These are phyloP conservation scores for Exophiala viscosa DNA, from an alignment of 2,329 filamentous ascomycete species.

Conservation along the genomic window DNA sequence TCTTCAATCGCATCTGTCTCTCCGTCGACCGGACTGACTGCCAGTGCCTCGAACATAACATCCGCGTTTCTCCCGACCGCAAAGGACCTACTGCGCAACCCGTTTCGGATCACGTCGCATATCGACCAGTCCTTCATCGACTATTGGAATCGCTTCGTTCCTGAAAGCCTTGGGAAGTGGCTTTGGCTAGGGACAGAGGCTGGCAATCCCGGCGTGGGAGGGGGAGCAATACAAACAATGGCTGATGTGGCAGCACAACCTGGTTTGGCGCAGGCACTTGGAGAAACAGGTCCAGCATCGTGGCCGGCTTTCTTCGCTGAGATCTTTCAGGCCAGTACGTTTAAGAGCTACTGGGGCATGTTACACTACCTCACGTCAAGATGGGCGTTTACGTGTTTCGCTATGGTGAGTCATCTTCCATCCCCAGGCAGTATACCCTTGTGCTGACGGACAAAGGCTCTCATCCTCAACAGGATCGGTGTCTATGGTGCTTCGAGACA, in stretches of 20 bases:
- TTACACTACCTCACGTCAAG: slow-evolving; percentile 87
- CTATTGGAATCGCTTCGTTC: slow-evolving; percentile 34
- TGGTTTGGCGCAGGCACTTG: slow-evolving; percentile 33
- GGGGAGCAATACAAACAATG: slow-evolving; percentile 39
- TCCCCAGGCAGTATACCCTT: slow-evolving; percentile 25
- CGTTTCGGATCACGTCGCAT: slow-evolving; percentile 37
- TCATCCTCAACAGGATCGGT: slow-evolving; percentile 84
- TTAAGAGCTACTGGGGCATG: slow-evolving; percentile 74
- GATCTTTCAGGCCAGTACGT: slow-evolving; percentile 42
- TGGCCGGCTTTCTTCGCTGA: slow-evolving; percentile 40
- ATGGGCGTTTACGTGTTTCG: slow-evolving; percentile 86
- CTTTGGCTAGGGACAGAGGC: slow-evolving; percentile 31
- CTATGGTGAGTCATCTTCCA: slow-evolving; percentile 53
- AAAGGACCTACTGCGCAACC: slow-evolving; percentile 34
- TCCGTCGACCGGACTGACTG: slow-evolving; percentile 9
- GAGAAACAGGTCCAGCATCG: slow-evolving; percentile 33
- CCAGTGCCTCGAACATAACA: slow-evolving; percentile 16
- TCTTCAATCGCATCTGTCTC: slow-evolving; percentile 8
- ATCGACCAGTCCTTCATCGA: slow-evolving; percentile 36
- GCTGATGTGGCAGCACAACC: slow-evolving; percentile 37
- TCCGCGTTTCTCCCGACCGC: slow-evolving; percentile 30
- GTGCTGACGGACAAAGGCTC: slow-evolving; percentile 50
- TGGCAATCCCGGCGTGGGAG: slow-evolving; percentile 29
- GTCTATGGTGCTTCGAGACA: slow-evolving; percentile 89
- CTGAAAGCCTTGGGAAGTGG: slow-evolving; percentile 28